Evolutionary conservation across 257 asterid genomes (phyloP), one percentile per base, ranked within the genome.

Genomic region (Solanum ahanhuiri): DNA sequence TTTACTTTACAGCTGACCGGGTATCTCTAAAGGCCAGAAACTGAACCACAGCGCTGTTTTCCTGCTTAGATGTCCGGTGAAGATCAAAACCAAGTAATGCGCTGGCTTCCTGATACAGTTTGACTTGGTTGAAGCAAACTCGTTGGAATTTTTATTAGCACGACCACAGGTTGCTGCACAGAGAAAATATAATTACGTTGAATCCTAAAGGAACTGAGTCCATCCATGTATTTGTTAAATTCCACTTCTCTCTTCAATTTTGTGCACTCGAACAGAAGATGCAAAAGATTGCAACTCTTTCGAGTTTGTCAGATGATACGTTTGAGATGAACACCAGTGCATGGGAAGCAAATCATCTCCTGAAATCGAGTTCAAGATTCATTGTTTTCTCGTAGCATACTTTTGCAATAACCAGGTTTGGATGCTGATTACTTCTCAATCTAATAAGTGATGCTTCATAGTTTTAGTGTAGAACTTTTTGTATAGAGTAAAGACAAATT

Each of bases 121-220:
- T 67, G 43, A 85, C 14, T 30, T 72, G 35, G 81, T 88, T 83
- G 69, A 66, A 66, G 88, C 91, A 84, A 75, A 30, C 60, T 89
- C 71, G 88, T 85, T 86, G 83, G 83, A 86, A 9, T 81, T 51
- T 81, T 48, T 81, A 30, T 28, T 48, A 81, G 84, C 66, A 48
- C 69, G 17, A 48, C 84, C 67, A 48, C 63, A 81, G 66, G 84
- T 81, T 81, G 84, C 84, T 48, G 84, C 20, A 81, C 45, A 34
- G 84, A 81, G 84, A 48, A 39, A 75, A 70, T 6, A 37, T 22
- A 75, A 17, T 30, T 48, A 18, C 20, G 48, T 81, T 5, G 69
- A 30, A 48, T 48, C 43, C 84, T 15, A 48, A 81, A 45, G 84
- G 84, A 81, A 45, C 84, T 7, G 41, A 81, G 84, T 17, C 67